Evolutionary conservation across 2,329 filamentous ascomycete genomes (phyloP).

Genomic region (Clathrospora elynae): DNA sequence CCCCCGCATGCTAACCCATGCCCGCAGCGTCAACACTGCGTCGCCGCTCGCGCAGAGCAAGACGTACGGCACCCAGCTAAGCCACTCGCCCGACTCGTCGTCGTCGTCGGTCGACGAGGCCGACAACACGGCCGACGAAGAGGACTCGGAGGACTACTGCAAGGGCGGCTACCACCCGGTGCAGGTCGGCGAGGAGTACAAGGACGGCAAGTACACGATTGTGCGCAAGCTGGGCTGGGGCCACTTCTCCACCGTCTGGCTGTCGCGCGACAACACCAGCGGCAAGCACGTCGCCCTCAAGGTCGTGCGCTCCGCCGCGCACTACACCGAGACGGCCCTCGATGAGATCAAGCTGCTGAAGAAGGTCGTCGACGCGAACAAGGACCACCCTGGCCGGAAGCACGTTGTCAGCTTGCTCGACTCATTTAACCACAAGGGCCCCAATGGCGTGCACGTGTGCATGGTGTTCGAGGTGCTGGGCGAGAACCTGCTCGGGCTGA

Average conservation of each 20-base stretch:
- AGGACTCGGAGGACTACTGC: constrained; percentile 99
- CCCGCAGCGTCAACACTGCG: constrained; percentile 56
- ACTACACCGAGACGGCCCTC: constrained; percentile 98
- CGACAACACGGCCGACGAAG: constrained; percentile 95
- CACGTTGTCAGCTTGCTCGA: constrained; percentile 96
- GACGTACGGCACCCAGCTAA: constrained; percentile 62
- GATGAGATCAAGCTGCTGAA: constrained; percentile 99
- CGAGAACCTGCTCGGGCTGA: constrained; percentile 90
- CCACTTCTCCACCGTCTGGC: constrained; percentile 97
- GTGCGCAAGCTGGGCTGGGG: constrained; percentile 98
- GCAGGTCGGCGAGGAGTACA: constrained; percentile 92
- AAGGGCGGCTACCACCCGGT: constrained; percentile 99
- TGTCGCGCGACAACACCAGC: constrained; percentile 80
- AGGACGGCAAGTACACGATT: constrained; percentile 94
- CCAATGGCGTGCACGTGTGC: constrained; percentile 94
- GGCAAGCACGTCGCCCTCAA: constrained; percentile 97
- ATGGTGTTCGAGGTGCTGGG: constrained; percentile 99
- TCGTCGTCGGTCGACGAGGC: constrained; percentile 79
- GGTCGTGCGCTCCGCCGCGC: constrained; percentile 93
- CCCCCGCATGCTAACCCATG: constrained; percentile 22
- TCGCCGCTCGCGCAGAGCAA: constrained; percentile 53
- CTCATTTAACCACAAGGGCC: constrained; percentile 96
- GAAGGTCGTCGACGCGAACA: constrained; percentile 94
- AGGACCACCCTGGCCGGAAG: constrained; percentile 88
- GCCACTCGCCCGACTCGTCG: constrained; percentile 75